phyloP scores from a whole-genome alignment of 441 rosid genomes.

The Rhodomyrtus psidioides region DNA sequence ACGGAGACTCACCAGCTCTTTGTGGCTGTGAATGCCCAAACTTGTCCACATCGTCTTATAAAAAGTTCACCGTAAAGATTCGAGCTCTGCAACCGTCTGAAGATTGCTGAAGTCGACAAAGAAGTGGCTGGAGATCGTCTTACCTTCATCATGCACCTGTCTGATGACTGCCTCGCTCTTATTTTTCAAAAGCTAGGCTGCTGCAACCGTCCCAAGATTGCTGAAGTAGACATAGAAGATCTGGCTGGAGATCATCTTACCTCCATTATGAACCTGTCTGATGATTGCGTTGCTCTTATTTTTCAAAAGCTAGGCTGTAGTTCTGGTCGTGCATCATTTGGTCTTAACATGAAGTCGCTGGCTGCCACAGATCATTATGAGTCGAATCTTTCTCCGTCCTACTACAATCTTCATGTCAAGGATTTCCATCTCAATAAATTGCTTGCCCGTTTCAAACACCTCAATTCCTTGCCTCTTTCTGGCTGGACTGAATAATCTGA shows the following conservation, averaged over 20 bases:
- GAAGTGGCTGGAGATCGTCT: too few relatives aligned
- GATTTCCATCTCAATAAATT: conserved; percentile 44
- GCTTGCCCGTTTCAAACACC: conserved; percentile 54
- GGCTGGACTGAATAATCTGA: conserved; percentile 62
- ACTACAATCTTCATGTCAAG: conserved; percentile 15
- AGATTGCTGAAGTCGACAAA: not conserved
- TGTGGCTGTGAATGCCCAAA: not conserved
- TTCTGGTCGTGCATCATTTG: not conserved
- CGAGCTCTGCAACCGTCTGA: not conserved
- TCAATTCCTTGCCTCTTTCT: conserved; percentile 48
- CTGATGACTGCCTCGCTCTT: too few relatives aligned
- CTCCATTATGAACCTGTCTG: not conserved
- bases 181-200: too few relatives aligned
- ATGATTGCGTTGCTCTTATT: not conserved
- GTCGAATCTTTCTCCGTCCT: conserved; percentile 22
- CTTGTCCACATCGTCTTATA: not conserved
- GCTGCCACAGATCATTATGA: not conserved
- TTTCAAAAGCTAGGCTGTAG: not conserved
- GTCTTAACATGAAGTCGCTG: not conserved
- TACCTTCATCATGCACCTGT: too few relatives aligned
- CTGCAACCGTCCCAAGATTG: too few relatives aligned
- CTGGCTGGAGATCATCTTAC: not conserved
- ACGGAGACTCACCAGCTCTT: not conserved
- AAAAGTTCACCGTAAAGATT: not conserved
- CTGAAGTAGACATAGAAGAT: not conserved